phyloP scores from a whole-genome alignment of 108 stramenopile species.

The Phaeodactylum tricornutum region DNA sequence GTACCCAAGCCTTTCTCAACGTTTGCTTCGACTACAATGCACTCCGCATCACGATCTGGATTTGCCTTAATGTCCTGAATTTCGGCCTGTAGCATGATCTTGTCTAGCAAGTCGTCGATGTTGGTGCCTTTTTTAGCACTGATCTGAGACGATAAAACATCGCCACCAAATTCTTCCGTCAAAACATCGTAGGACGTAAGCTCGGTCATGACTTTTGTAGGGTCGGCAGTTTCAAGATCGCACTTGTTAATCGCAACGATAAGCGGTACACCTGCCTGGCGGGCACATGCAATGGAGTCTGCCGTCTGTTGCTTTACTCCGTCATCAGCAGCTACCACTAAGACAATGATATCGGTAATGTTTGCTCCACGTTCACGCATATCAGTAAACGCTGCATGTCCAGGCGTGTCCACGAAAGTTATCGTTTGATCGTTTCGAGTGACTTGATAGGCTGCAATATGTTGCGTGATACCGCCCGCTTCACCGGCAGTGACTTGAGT shows the following conservation, averaged over 20 bases:
- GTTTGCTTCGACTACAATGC: constrained; percentile 89
- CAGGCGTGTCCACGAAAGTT: constrained; percentile 99
- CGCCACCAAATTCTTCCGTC: constrained; percentile 92
- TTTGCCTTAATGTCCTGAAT: constrained; percentile 90
- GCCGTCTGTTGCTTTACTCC: constrained; percentile 96
- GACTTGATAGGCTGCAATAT: constrained; percentile 90
- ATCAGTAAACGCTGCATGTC: constrained; percentile 96
- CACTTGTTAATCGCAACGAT: constrained; percentile 98
- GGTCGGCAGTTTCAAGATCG: constrained; percentile 83
- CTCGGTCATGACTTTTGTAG: constrained; percentile 70
- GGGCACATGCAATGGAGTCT: constrained; percentile 91
- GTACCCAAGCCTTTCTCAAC: constrained; percentile 89
- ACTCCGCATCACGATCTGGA: constrained; percentile 77
- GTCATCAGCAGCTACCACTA: constrained; percentile 99
- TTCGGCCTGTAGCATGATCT: constrained; percentile 93
- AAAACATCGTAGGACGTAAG: constrained; percentile 87
- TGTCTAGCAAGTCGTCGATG: constrained; percentile 88
- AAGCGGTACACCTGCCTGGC: constrained; percentile 88
- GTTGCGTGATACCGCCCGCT: constrained; percentile 99
- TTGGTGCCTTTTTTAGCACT: constrained; percentile 89
- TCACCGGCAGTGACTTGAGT: constrained; percentile 90
- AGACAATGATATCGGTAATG: constrained; percentile 95
- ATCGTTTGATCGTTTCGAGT: constrained; percentile 63
- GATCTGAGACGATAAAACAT: constrained; percentile 80
- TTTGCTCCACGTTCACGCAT: constrained; percentile 97